phyloP scores from a whole-genome alignment of 2,329 filamentous ascomycete species.

The Capronia epimyces region DNA sequence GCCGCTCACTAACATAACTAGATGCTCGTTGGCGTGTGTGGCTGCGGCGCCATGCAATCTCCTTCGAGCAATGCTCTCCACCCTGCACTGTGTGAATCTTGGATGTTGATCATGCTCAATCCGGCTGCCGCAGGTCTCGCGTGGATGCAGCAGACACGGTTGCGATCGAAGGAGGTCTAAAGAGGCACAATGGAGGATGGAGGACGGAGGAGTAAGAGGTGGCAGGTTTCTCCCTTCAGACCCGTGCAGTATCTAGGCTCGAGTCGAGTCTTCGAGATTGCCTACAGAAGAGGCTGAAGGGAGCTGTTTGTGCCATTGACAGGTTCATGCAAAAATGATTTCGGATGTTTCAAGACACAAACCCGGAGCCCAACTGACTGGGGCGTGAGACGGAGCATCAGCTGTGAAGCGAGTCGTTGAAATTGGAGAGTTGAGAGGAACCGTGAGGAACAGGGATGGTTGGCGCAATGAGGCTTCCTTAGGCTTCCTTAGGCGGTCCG shows the following conservation, averaged over 20 bases:
- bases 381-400: conserved; percentile 4
- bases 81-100: conserved; percentile 12
- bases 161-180: background rate
- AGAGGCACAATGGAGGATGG: background rate
- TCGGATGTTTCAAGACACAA: conserved; percentile 1
- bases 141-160: conserved; percentile 2
- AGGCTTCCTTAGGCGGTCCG: background rate
- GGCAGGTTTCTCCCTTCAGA: too few species aligned
- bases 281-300: too few species aligned
- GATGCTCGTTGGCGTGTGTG: conserved; percentile 2
- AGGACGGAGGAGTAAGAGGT: background rate
- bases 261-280: too few species aligned
- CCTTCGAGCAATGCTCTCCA: conserved; percentile 8
- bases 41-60: conserved; percentile 23
- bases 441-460: conserved; percentile 22
- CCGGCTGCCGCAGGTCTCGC: conserved; percentile 7
- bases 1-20: background rate
- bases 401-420: conserved; percentile 15
- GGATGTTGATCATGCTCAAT: conserved; percentile 10
- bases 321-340: background rate
- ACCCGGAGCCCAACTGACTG: background rate
- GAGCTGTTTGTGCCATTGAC: background rate
- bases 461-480: background rate
- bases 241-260: too few species aligned
- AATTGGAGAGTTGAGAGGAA: conserved; percentile 23